phyloP scores from a whole-genome alignment of 2,329 filamentous ascomycete genomes.

The Beauveria australis region DNA sequence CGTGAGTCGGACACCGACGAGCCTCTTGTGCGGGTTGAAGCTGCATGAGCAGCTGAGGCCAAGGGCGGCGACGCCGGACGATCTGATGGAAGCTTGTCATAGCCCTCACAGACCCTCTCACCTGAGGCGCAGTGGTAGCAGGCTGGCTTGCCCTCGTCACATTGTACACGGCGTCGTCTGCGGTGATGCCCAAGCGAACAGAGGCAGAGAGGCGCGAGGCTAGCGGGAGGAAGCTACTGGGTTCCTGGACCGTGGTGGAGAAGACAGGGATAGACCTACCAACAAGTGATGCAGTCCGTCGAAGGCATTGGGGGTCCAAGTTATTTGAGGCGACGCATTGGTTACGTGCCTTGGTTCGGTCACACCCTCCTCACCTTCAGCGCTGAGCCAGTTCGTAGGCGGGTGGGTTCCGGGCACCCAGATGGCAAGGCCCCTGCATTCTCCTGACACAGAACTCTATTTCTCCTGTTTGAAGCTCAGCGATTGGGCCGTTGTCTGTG shows the following conservation, averaged over 20 bases:
- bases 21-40: neutral
- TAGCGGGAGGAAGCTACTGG: neutral
- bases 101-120: conserved; percentile 17
- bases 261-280: conserved; percentile 10
- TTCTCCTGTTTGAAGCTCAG: neutral
- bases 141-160: conserved; percentile 19
- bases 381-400: neutral
- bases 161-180: conserved; percentile 21
- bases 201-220: neutral
- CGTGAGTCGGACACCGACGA: neutral
- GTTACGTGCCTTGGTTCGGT: neutral
- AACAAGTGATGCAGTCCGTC: conserved; percentile 16
- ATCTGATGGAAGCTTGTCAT: conserved; percentile 18
- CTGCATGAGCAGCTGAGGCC: neutral
- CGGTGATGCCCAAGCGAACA: neutral
- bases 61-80: neutral
- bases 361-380: neutral
- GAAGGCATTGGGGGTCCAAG: conserved; percentile 13
- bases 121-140: conserved; percentile 18
- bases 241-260: neutral
- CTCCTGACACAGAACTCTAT: conserved; percentile 7
- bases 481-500: neutral
- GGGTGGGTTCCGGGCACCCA: no score
- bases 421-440: neutral
- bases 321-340: neutral